A percentile compares a stretch with the other conserved stretches of the same genome.
These are phyloP conservation scores for Coemansia sp. DNA, from an alignment of 192 early-diverging fungal genomes.

Conservation along the genomic window DNA sequence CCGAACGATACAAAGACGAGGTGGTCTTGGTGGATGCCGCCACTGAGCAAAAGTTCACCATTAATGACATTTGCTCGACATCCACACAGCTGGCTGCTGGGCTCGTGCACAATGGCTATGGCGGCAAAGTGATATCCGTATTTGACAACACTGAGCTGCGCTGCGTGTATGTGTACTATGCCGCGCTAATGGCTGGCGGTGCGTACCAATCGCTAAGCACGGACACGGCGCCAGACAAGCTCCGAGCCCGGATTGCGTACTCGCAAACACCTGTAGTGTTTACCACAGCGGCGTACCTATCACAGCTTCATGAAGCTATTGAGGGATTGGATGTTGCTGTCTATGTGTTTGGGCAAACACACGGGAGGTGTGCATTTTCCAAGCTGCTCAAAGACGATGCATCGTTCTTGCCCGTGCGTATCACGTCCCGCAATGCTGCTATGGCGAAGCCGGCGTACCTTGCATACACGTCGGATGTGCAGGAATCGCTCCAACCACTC, in stretches of 20 bases:
- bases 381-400: constrained; percentile 42
- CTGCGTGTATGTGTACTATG: constrained; percentile 48
- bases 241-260: constrained; percentile 24
- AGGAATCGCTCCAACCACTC: constrained; percentile 19
- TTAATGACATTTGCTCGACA: constrained; percentile 36
- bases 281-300: constrained; percentile 20
- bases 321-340: constrained; percentile 18
- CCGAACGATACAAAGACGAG: constrained; percentile 29
- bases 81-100: constrained; percentile 41
- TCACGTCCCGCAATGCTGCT: constrained; percentile 28
- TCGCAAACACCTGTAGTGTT: constrained; percentile 36
- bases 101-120: constrained; percentile 20
- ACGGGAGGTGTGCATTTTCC: constrained; percentile 9
- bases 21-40: constrained; percentile 42
- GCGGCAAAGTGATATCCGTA: constrained; percentile 34
- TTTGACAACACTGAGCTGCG: constrained; percentile 40
- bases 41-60: constrained; percentile 37
- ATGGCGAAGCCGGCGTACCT: constrained; percentile 47
- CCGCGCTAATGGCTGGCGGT: constrained; percentile 46
- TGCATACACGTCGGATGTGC: constrained; percentile 18
- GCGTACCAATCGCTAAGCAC: constrained; percentile 49
- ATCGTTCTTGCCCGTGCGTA: constrained; percentile 39
- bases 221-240: constrained; percentile 8
- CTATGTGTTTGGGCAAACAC: constrained; percentile 22
- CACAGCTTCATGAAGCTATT: constrained; percentile 14